A percentile compares a stretch with the other conserved stretches of the same genome.
Evolutionary conservation across 1,284 basidiomycete genomes (phyloP).

Genomic region (Rugiboletus extremiorientalis): DNA sequence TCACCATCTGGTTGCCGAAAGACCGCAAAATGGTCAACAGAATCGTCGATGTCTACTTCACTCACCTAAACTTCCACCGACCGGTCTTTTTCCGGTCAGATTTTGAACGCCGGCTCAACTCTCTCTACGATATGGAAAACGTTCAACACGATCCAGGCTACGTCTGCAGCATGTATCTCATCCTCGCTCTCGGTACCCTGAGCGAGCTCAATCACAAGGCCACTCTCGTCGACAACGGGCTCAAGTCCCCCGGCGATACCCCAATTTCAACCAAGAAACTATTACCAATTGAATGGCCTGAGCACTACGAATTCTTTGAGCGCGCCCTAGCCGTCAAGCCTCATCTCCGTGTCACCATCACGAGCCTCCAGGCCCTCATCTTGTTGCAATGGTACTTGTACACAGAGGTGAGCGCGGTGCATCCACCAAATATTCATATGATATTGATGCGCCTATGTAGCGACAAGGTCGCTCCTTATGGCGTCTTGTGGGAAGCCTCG

Average conservation of each 20-base stretch:
- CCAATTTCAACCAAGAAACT: conserved; percentile 50
- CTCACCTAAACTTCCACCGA: conserved; percentile 71
- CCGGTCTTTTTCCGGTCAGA: conserved; percentile 67
- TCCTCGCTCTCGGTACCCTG: conserved; percentile 76
- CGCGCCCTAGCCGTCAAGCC: conserved; percentile 74
- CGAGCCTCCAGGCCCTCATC: conserved; percentile 77
- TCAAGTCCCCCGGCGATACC: conserved; percentile 32
- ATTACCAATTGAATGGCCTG: conserved; percentile 74
- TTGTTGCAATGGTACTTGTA: conserved; percentile 84
- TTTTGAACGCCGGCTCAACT: conserved; percentile 60
- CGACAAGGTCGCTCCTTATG: conserved; percentile 81
- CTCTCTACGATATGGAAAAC: conserved; percentile 58
- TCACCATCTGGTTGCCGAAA: conserved; percentile 70
- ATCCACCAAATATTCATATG: neutral
- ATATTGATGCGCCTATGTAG: conserved; percentile 38
- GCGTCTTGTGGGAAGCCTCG: conserved; percentile 79
- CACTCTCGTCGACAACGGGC: conserved; percentile 35
- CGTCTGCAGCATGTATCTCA: conserved; percentile 70
- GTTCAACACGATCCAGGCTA: conserved; percentile 68
- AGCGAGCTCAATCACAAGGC: conserved; percentile 74
- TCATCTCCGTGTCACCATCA: conserved; percentile 74
- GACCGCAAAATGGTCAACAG: conserved; percentile 62
- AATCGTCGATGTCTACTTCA: conserved; percentile 70
- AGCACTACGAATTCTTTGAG: conserved; percentile 79
- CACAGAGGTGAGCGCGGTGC: conserved; percentile 59